Evolutionary conservation across 1,284 basidiomycete species (phyloP).

Genomic region (Apiotrichum sp.): DNA sequence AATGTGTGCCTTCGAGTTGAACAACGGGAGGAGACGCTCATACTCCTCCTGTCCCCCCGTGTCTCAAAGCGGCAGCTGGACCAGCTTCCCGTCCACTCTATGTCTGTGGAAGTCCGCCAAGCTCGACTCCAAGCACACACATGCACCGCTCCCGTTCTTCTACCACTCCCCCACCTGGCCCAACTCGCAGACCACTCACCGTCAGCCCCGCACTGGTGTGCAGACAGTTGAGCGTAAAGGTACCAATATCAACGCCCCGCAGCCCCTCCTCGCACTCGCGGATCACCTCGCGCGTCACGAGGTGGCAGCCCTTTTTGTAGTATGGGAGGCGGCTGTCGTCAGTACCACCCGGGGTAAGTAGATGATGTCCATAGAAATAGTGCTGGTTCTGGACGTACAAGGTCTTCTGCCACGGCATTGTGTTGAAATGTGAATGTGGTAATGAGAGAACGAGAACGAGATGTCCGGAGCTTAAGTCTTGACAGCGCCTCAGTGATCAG

Average conservation of each 20-base stretch:
- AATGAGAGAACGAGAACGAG: neutral
- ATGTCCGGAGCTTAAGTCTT: too few relatives aligned
- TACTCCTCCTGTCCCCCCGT: too few relatives aligned
- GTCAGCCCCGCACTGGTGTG: constrained; percentile 86
- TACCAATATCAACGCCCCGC: constrained; percentile 58
- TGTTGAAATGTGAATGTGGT: constrained; percentile 1
- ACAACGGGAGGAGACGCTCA: too few relatives aligned
- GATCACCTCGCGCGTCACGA: constrained; percentile 76
- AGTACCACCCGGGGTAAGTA: neutral
- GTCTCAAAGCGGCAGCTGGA: too few relatives aligned
- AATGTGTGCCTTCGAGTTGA: too few relatives aligned
- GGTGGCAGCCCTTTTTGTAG: constrained; percentile 58
- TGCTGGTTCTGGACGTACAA: constrained; percentile 50
- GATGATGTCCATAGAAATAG: too few relatives aligned
- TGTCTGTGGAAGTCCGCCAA: too few relatives aligned
- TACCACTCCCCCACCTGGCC: too few relatives aligned
- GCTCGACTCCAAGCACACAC: too few relatives aligned
- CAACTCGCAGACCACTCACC: constrained; percentile 54
- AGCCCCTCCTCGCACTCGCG: constrained; percentile 67
- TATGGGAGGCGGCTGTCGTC: constrained; percentile 38
- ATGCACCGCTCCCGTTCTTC: too few relatives aligned
- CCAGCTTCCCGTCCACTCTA: too few relatives aligned
- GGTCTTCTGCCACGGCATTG: constrained; percentile 87
- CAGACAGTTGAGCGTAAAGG: constrained; percentile 58
- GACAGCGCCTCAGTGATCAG: too few relatives aligned